These are phyloP conservation scores for Malassezia psittaci DNA, from an alignment of 1,284 basidiomycete genomes.

Conservation along the genomic window DNA sequence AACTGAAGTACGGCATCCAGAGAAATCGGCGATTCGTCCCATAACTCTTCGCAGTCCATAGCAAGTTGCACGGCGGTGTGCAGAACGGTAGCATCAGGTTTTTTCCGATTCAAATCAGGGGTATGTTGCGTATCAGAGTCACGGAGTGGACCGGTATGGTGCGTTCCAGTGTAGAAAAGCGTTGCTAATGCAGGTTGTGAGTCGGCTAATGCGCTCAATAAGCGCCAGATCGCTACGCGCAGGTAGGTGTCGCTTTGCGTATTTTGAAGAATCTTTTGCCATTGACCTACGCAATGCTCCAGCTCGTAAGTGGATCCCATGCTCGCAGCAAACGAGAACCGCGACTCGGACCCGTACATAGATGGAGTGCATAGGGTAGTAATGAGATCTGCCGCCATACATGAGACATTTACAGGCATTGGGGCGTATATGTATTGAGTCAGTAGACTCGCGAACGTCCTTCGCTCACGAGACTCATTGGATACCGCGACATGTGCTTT, in stretches of 20 bases:
- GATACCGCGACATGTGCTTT: neutral
- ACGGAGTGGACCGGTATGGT: constrained; percentile 47
- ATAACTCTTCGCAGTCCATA: constrained; percentile 62
- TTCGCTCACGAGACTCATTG: constrained; percentile 1
- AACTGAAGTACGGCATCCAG: constrained; percentile 68
- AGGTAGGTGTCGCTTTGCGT: constrained; percentile 60
- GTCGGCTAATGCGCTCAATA: constrained; percentile 69
- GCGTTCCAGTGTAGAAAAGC: constrained; percentile 66
- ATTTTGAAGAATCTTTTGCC: constrained; percentile 33
- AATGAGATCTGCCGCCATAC: constrained; percentile 27
- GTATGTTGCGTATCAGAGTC: no score
- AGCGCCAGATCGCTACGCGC: constrained; percentile 66
- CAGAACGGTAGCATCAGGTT: no score
- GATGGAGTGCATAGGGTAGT: constrained; percentile 20
- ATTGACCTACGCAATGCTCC: constrained; percentile 24
- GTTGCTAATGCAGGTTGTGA: constrained; percentile 77
- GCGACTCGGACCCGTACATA: constrained; percentile 10
- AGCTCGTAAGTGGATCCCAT: constrained; percentile 44
- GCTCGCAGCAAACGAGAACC: constrained; percentile 24
- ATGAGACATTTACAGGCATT: constrained; percentile 24
- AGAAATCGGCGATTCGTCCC: constrained; percentile 65
- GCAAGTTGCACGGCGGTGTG: constrained; percentile 51
- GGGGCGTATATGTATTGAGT: constrained; percentile 23
- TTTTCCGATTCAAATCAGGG: no score
- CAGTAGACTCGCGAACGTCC: constrained; percentile 19